Evolutionary conservation across 225 moss, liverwort and hornwort species (phyloP).

Genomic region (Pleurozium schreberi): DNA sequence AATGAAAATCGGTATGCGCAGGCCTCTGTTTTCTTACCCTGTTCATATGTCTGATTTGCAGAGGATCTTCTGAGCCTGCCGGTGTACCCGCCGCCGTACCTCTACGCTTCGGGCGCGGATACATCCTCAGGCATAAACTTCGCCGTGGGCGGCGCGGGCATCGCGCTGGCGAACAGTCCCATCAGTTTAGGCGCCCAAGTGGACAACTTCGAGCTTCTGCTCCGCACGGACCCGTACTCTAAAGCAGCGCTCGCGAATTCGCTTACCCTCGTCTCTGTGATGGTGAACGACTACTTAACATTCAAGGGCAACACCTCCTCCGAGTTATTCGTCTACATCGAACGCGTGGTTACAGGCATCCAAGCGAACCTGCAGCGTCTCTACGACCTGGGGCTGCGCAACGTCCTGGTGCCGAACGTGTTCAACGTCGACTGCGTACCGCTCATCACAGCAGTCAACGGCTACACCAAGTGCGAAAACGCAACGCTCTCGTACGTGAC

Average conservation of each 20-base stretch:
- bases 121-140: conserved; percentile 21
- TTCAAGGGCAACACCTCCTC: conserved; percentile 1
- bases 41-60: background rate
- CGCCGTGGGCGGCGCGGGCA: conserved; percentile 19
- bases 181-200: conserved; percentile 9
- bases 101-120: background rate
- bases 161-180: background rate
- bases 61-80: conserved; percentile 5
- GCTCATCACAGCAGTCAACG: background rate
- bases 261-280: conserved; percentile 28
- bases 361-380: conserved; percentile 22
- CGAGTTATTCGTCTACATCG: background rate
- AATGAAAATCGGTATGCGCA: too few relatives aligned
- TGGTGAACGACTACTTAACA: conserved; percentile 30
- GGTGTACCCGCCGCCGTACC: conserved; percentile 19
- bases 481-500: rapidly evolving
- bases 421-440: background rate
- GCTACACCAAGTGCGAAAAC: background rate
- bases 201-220: conserved; percentile 28
- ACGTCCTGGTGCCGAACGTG: conserved; percentile 19
- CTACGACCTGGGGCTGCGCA: conserved; percentile 29
- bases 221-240: conserved; percentile 24
- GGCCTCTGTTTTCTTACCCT: background rate
- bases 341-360: conserved; percentile 11
- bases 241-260: conserved; percentile 25